phyloP scores from a whole-genome alignment of 192 early-diverging fungal genomes.

The Rhizophagus sp. region DNA sequence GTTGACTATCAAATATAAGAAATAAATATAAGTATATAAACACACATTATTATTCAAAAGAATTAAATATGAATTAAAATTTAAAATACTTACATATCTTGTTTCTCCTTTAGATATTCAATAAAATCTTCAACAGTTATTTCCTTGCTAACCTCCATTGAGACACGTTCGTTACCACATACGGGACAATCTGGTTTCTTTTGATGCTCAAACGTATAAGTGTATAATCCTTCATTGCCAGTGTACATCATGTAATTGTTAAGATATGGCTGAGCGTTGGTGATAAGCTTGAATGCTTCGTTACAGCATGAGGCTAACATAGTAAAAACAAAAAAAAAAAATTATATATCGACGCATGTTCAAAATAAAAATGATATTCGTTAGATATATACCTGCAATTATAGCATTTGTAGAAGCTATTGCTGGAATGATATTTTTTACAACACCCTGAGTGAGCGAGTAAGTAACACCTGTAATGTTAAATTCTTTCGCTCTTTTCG shows the following conservation, averaged over 20 bases:
- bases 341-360: slow-evolving; percentile 18
- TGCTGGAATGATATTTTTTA: slow-evolving; percentile 98
- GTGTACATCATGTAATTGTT: slow-evolving; percentile 98
- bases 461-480: slow-evolving; percentile 89
- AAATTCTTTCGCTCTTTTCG: slow-evolving; percentile 72
- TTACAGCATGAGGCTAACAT: slow-evolving; percentile 85
- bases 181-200: slow-evolving; percentile 89
- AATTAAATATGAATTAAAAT: background rate
- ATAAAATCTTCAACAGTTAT: slow-evolving; percentile 82
- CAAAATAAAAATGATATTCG: background rate
- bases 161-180: slow-evolving; percentile 67
- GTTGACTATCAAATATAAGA: slow-evolving; percentile 57
- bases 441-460: slow-evolving; percentile 91
- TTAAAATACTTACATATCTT: slow-evolving; percentile 57
- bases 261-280: slow-evolving; percentile 71
- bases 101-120: slow-evolving; percentile 73
- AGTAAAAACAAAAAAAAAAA: background rate
- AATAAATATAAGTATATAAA: background rate
- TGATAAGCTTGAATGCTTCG: slow-evolving; percentile 92
- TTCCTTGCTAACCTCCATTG: slow-evolving; percentile 49
- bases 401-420: slow-evolving; percentile 91
- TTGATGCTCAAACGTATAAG: slow-evolving; percentile 83
- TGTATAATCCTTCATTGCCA: slow-evolving; percentile 89
- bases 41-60: background rate
- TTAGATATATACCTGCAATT: slow-evolving; percentile 53